Base-by-base conservation (phyloP, 2,329 filamentous ascomycete genomes). In the Cordyceps tenuipes region DNA sequence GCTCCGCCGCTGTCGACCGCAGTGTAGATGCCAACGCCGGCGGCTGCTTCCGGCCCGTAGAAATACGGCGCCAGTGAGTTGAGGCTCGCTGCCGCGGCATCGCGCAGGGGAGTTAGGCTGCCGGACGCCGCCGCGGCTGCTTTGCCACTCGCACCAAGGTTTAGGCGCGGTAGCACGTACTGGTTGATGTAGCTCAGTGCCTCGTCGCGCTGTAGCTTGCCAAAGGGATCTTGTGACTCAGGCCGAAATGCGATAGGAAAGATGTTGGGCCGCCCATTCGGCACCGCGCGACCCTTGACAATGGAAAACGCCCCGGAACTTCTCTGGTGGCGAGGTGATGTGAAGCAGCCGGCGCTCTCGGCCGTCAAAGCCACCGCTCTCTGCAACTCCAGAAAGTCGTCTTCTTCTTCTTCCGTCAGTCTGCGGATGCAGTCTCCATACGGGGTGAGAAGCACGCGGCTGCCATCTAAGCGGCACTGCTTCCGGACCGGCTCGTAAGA, bases 381-480 rank as follows among this genome's bases (percentile, higher is more conserved):
- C 70, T 93, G 90, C 5, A 93, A 79, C 55, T 83, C 78, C 12
- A 93, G 75, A 64, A 88, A 92, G 5, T 81, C 80, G 39, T 86
- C 78, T 68, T 92, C 89, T 63, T 92, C 85, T 47, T 87, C 83
- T 4, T 80, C 74, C 1, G 80, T 85, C 58, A 94, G 73, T 61
- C 88, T 87, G 64, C 87, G 85, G n/a, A 93, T 78, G 68, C 88
- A 89, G 63, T 90, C 86, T 12, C 89, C 89, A 63, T 88, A 85
- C 0, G 89, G 87, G 0, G 89, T 91, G 57, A 92, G 83, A 65
- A 92, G 80, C 63, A 89, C 84, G 29, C 87, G 81, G 69, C 82
- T 80, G 59, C 84, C 85, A 63, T 88, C 85, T 2, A 84, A 76
- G 54, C 73, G 72, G 53, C 74, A 73, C 44, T 85, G 72, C 69